Percentiles rank a stretch among this genome's conserved stretches.
Evolutionary conservation across 176 grass and related monocot genomes (phyloP).

Genomic region (Phoenix dactylifera): DNA sequence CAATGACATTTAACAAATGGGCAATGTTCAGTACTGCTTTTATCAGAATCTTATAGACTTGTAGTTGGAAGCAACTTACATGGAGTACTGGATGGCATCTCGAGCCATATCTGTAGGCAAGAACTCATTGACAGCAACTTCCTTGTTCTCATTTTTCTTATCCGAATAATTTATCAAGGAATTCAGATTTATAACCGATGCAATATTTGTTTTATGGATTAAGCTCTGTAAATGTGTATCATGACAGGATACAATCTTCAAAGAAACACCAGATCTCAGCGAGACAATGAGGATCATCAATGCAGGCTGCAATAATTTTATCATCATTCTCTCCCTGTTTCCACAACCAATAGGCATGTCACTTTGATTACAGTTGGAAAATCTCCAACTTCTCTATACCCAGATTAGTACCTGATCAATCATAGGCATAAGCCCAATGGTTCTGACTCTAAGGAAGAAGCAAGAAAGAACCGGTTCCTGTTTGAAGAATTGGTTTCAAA

Average conservation of each 20-base stretch:
- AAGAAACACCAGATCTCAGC: constrained; percentile 69
- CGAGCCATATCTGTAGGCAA: constrained; percentile 12
- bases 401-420: constrained; percentile 46
- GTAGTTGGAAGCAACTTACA: constrained; percentile 25
- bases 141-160: constrained; percentile 81
- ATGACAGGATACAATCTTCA: constrained; percentile 44
- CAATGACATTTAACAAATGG: too few relatives aligned
- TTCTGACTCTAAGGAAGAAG: constrained; percentile 56
- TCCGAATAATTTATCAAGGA: constrained; percentile 31
- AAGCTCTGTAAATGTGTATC: too few relatives aligned
- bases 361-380: background rate
- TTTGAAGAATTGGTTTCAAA: too few relatives aligned
- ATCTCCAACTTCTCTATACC: background rate
- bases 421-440: constrained; percentile 81
- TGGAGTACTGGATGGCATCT: constrained; percentile 46
- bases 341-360: background rate
- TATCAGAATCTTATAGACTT: too few relatives aligned
- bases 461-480: constrained; percentile 45
- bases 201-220: too few relatives aligned
- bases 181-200: background rate
- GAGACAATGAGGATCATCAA: constrained; percentile 55
- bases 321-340: constrained; percentile 54
- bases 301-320: constrained; percentile 78
- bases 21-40: too few relatives aligned
- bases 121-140: constrained; percentile 54